Evolutionary conservation across 768 basidiomycete genomes (phyloP), one percentile per base, ranked within the genome.

Genomic region (Tricholoma sp.): DNA sequence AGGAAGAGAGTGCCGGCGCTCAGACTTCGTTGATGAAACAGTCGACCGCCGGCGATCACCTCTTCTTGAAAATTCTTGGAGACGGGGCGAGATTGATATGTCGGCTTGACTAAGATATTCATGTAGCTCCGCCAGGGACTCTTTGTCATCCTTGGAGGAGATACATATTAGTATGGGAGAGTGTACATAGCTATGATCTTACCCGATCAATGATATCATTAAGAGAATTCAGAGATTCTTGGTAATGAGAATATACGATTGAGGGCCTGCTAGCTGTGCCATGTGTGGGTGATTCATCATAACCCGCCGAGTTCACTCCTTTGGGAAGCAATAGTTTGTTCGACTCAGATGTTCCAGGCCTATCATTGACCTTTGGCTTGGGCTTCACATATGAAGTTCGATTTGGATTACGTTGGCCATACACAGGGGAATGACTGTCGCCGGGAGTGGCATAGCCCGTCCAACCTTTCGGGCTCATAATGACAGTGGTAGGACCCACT

Each of bases 161-260:
- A 56, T n/a, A 15, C 1, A 59, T 45, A 55, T 59, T 31, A 32
- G 56, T 33, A 28, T 24, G 45, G 52, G 20, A 55, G 13, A 36
- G n/a, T 17, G 11, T 6, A 31, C 13, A 52, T n/a, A 37, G 13
- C 3, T 12, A 12, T 50, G 24, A 33, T 76, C 85, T 54, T 68
- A 92, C 90, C 62, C 86, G 75, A 66, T 91, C 88, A 34, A 93
- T 75, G 57, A 93, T 91, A 64, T 90, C 88, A 56, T 80, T 75
- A 55, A 93, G 72, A n/a, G 91, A 91, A 59, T 86, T 86, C 60
- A 93, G 70, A 28, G 91, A 93, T 59, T 88, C 83, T 56, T 89
- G 85, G 63, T 90, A 91, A 59, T 91, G 88, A 60, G 80, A 74
- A 69, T 91, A 93, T 49, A 86, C 78, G 20, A 75, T 62, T 1